Percentiles rank a stretch among this genome's conserved stretches.
These are phyloP conservation scores for Cladorrhinum sp. DNA, from an alignment of 2,329 filamentous ascomycete species.

Conservation along the genomic window DNA sequence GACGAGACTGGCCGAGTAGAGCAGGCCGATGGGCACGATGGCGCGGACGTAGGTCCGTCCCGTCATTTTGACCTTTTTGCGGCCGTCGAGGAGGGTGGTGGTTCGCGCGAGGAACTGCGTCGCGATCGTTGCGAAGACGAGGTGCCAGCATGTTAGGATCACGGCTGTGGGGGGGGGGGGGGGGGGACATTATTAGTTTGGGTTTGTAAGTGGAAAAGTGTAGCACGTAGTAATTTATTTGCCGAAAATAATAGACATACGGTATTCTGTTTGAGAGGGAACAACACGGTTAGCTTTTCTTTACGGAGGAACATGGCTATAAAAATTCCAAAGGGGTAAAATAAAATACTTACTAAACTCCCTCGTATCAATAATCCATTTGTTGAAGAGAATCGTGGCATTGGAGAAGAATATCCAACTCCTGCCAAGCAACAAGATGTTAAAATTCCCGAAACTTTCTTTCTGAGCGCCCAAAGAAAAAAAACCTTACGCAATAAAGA, in stretches of 20 bases:
- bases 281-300: conserved; percentile 22
- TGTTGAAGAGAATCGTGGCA: conserved; percentile 86
- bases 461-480: background rate
- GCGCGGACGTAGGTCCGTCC: conserved; percentile 84
- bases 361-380: conserved; percentile 75
- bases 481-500: conserved; percentile 36
- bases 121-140: conserved; percentile 85
- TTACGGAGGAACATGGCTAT: no score
- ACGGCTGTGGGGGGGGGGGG: conserved; percentile 41
- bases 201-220: background rate
- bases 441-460: background rate
- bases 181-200: background rate
- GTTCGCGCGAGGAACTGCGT: conserved; percentile 88
- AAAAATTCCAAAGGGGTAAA: no score
- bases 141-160: conserved; percentile 91
- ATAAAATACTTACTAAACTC: conserved; percentile 63
- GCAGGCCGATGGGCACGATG: conserved; percentile 87
- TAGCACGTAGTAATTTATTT: conserved; percentile 20
- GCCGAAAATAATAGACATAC: no score
- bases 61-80: conserved; percentile 94
- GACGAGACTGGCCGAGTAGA: conserved; percentile 90
- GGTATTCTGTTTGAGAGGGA: conserved; percentile 36
- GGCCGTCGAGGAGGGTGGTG: conserved; percentile 82
- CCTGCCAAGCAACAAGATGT: conserved; percentile 30
- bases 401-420: conserved; percentile 85